A percentile compares a stretch with the other conserved stretches of the same genome.
These are phyloP conservation scores for Chlorella sorokiniana DNA, from an alignment of 139 green algal species.

Conservation along the genomic window DNA sequence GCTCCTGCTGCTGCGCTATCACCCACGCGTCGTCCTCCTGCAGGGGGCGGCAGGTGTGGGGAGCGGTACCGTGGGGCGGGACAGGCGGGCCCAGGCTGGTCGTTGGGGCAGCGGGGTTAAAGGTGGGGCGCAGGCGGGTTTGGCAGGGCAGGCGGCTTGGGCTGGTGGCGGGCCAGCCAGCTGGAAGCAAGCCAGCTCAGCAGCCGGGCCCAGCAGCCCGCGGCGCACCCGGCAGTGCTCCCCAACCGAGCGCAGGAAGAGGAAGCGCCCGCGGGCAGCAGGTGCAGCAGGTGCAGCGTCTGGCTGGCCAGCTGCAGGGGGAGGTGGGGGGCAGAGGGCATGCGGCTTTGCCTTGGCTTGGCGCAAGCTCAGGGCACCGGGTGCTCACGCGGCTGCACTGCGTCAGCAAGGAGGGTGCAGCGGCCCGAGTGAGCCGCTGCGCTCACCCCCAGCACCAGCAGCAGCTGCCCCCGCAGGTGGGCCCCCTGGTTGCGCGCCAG, in stretches of 20 bases:
- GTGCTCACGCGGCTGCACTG: no score
- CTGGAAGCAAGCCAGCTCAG: neutral
- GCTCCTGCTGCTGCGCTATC: conserved; percentile 29
- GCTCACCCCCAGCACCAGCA: conserved; percentile 39
- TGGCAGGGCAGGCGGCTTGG: neutral
- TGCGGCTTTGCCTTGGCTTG: neutral
- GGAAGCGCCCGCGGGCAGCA: conserved; percentile 18
- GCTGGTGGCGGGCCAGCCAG: neutral
- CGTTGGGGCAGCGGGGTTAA: no score
- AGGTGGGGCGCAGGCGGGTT: no score
- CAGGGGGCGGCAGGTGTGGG: no score
- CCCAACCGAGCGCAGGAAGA: conserved; percentile 24
- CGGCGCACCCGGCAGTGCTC: conserved; percentile 22
- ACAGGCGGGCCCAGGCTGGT: no score
- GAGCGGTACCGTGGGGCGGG: no score
- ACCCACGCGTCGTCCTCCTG: conserved; percentile 62
- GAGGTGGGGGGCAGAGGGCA: neutral
- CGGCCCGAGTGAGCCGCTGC: neutral
- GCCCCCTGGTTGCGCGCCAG: conserved; percentile 26
- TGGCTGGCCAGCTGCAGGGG: conserved; percentile 22
- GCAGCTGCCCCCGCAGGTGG: conserved; percentile 19
- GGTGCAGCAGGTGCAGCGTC: conserved; percentile 30
- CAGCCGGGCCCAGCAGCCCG: neutral
- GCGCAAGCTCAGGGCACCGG: neutral
- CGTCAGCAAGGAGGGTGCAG: neutral